Evolutionary conservation across 208 protist species (phyloP), one percentile per base, ranked within the genome.

Genomic region (Trypanosoma conorhini): DNA sequence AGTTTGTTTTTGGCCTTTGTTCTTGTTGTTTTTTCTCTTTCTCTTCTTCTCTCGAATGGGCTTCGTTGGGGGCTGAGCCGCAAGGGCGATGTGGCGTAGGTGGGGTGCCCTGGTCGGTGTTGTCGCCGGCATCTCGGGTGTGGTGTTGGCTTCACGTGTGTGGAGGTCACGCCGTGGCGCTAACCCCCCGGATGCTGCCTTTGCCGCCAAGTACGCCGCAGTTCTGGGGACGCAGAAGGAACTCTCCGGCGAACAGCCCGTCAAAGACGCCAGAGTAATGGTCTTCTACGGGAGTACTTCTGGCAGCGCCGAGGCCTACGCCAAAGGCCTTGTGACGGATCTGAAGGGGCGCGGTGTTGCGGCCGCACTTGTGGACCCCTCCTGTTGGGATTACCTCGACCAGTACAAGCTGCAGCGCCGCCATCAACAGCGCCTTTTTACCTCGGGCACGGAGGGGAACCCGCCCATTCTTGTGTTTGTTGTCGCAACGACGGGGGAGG

Each of bases 241-340:
- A 26, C 28, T 22, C 3, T 28, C n/a, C 31, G 56, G 31, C n/a
- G 55, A 67, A 26, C 10, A 58, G 24, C 26, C 13, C 61, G 38
- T 67, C 1, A 44, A 60, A 30, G 63, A 61, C 24, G 74, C 77
- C 26, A n/a, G 44, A 12, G 78, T 94, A 38, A 74, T 82, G 35
- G 83, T 94, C 7, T 72, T 94, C 38, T 94, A 87, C 56, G 89
- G 86, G 28, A 91, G 72, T 62, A 82, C 80, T 55, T 82, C 81
- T 30, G 89, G 89, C 22, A 94, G 86, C 31, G 89, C 89, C 5
- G 86, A 94, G 69, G 59, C 42, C 22, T 76, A 86, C 40, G 86
- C 89, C 55, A 89, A 79, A 51, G 77, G 76, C 13, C 81, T 94
- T 19, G 83, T 86, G 22, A 52, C 70, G 19, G 59, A 80, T 15